Conservation (phyloP, 441 rosid genomes). For the Bocquillonia castaneifolia region DNA sequence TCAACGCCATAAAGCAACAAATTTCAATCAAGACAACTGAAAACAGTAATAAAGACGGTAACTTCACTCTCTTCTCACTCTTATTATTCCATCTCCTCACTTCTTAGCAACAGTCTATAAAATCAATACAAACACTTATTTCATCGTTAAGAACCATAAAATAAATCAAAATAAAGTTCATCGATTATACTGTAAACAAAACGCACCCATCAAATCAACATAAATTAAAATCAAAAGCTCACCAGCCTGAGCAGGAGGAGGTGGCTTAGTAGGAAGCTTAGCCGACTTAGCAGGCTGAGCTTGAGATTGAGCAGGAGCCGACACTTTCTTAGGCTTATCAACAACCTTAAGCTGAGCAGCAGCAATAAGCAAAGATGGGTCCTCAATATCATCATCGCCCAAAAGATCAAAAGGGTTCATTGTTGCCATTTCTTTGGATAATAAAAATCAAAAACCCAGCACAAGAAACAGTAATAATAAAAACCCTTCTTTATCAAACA, state of each 20-base stretch:
- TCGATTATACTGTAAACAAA: not conserved
- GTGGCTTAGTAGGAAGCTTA: conserved; percentile 61
- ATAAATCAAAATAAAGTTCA: no score
- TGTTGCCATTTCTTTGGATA: conserved; percentile 53
- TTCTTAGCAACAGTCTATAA: no score
- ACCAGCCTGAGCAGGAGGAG: conserved; percentile 80
- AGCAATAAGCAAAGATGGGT: conserved; percentile 49
- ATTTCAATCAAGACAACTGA: no score
- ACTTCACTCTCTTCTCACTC: not conserved
- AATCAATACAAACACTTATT: no score
- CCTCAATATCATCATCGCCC: conserved; percentile 71
- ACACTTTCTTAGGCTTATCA: conserved; percentile 54
- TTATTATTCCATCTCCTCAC: no score
- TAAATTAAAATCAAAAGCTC: conserved; percentile 8
- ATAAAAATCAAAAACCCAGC: not conserved
- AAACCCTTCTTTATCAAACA: conserved; percentile 18
- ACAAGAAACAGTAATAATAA: no score
- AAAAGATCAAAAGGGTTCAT: conserved; percentile 77
- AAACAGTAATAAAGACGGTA: not conserved
- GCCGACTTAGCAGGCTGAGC: conserved; percentile 49
- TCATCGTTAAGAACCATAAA: no score
- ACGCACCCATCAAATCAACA: not conserved
- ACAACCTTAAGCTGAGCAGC: conserved; percentile 47
- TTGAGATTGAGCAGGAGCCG: conserved; percentile 36
- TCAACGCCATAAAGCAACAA: no score